Base-by-base conservation (phyloP, 768 basidiomycete genomes). In the Brasilioporus rufonigricans region DNA sequence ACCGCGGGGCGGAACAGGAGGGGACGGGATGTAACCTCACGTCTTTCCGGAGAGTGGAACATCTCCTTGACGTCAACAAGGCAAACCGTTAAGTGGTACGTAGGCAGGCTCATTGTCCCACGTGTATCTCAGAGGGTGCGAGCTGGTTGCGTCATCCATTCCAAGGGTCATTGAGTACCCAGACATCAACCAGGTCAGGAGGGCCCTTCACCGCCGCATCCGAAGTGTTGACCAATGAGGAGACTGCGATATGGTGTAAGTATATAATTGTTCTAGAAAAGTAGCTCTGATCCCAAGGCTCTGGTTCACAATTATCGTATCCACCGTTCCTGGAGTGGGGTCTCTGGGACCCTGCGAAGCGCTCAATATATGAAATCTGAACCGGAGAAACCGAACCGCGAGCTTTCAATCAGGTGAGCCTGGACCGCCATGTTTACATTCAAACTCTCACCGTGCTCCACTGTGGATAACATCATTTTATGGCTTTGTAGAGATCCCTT, bases 151-250 rank as follows among this genome's bases (percentile, higher is more conserved):
- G 48, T 43, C 51, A 51, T 56, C 44, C 41, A 50, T 44, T 50
- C 45, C 35, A 53, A 50, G 44, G 46, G 24, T 39, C 26, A 11
- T 31, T 11, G 35, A 26, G 26, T 24, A n/a, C n/a, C 53, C 58
- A 45, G 44, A 35, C n/a, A 39, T 21, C 39, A 26, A 52, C 44
- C 40, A 24, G 39, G 19, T 35, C 12, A 29, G 36, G 49, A 55
- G 60, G 51, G 47, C 16, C 41, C 36, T 49, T 47, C 50, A 32
- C 35, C 31, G 10, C 43, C 52, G 63, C 62, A 4, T 53, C 56
- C 62, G 52, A 63, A 50, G 26, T 21, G 38, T 23, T n/a, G 47
- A 18, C 64, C 64, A 63, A 65, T 65, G 41, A 19, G n/a, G 14
- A 4, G 19, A n/a, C 13, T 24, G 48, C 63, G 57, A 64, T 64